Evolutionary conservation across 768 basidiomycete species (phyloP).

Genomic region (Asterophora parasitica): DNA sequence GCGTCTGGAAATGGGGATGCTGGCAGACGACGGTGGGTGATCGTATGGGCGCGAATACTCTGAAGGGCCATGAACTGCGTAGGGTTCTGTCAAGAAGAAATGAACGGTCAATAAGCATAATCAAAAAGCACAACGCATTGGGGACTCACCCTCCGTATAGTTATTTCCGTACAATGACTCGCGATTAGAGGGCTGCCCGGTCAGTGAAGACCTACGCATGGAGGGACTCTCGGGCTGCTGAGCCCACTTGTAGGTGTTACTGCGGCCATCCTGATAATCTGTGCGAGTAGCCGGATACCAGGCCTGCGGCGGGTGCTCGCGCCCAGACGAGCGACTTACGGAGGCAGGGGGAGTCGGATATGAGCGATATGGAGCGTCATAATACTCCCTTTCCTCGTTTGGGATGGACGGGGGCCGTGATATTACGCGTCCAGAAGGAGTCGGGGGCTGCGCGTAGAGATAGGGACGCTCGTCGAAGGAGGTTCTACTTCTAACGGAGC

Average conservation of each 20-base stretch:
- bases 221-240: slow-evolving; percentile 15
- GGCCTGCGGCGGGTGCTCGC: slow-evolving; percentile 11
- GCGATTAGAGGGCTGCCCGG: slow-evolving; percentile 10
- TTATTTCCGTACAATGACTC: slow-evolving; percentile 16
- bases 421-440: slow-evolving; percentile 2
- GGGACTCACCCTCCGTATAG: slow-evolving; percentile 13
- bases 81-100: slow-evolving; percentile 6
- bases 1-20: slow-evolving; percentile 16
- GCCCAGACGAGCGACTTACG: slow-evolving; percentile 10
- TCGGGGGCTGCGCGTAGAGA: slow-evolving; percentile 5
- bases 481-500: slow-evolving; percentile 20
- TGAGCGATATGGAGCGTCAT: slow-evolving; percentile 8
- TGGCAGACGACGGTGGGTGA: slow-evolving; percentile 9
- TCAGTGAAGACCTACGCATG: slow-evolving; percentile 16
- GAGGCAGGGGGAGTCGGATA: slow-evolving; percentile 19
- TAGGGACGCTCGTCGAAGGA: slow-evolving; percentile 22
- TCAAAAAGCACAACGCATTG: background rate
- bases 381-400: slow-evolving; percentile 14
- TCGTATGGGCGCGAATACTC: slow-evolving; percentile 16
- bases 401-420: slow-evolving; percentile 12
- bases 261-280: slow-evolving; percentile 12
- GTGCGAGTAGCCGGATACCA: slow-evolving; percentile 2
- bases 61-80: slow-evolving; percentile 5
- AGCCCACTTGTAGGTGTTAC: slow-evolving; percentile 18
- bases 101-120: background rate